Evolutionary conservation across 2,329 filamentous ascomycete species (phyloP).

Genomic region (Monilinia fructicola): DNA sequence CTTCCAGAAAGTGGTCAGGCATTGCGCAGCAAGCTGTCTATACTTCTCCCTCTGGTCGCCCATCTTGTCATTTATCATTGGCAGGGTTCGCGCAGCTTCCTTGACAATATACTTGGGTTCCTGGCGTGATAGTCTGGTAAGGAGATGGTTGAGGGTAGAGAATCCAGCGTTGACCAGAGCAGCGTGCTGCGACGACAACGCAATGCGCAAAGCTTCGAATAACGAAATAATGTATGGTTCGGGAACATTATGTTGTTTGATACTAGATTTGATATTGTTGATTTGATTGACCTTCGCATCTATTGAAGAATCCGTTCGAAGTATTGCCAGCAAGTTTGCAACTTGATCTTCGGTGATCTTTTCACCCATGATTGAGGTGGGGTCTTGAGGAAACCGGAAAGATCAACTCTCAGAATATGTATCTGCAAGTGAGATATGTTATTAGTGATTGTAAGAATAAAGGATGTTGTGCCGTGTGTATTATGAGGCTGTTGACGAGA

Average conservation of each 20-base stretch:
- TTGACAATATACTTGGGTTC: slow-evolving; percentile 72
- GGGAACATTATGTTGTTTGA: slow-evolving; percentile 90
- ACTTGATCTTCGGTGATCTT: slow-evolving; percentile 61
- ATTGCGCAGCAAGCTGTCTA: slow-evolving; percentile 69
- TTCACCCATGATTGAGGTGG: slow-evolving; percentile 49
- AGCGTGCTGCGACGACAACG: slow-evolving; percentile 74
- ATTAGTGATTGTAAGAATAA: slow-evolving; percentile 21
- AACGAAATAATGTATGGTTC: slow-evolving; percentile 68
- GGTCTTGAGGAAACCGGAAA: slow-evolving; percentile 21
- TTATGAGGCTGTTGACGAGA: not conserved
- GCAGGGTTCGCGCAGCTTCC: slow-evolving; percentile 69
- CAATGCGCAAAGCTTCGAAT: slow-evolving; percentile 77
- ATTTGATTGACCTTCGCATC: slow-evolving; percentile 71
- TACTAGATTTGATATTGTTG: slow-evolving; percentile 76
- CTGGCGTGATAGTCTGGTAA: slow-evolving; percentile 83
- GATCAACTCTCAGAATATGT: slow-evolving; percentile 21
- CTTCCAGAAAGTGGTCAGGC: slow-evolving; percentile 74
- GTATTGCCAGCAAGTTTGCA: slow-evolving; percentile 51
- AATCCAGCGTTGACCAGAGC: slow-evolving; percentile 80
- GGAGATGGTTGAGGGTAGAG: slow-evolving; percentile 80
- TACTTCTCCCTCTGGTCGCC: slow-evolving; percentile 88
- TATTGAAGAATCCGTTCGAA: slow-evolving; percentile 63
- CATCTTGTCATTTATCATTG: slow-evolving; percentile 77
- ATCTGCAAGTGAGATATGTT: slow-evolving; percentile 30
- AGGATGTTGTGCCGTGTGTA: slow-evolving; percentile 16